Percentiles rank a stretch among this genome's conserved stretches.
Conservation (phyloP, 2,329 filamentous ascomycete genomes). For the Apiospora marii region DNA sequence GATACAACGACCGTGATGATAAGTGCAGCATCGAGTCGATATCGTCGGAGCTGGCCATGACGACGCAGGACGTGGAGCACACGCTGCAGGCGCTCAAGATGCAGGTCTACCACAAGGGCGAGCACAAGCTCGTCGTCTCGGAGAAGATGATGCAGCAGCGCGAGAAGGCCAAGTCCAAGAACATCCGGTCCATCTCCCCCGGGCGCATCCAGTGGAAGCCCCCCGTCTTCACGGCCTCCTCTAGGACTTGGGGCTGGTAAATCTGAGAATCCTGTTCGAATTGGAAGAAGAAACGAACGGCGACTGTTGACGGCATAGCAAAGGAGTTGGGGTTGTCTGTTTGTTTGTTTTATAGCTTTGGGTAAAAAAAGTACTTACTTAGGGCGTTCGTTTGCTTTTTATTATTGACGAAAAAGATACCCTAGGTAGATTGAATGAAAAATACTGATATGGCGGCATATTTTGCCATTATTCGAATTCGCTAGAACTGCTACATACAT, state of each 20-base stretch:
- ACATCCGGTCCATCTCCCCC: slow-evolving; percentile 78
- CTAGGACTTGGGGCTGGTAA: slow-evolving; percentile 95
- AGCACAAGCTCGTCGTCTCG: slow-evolving; percentile 94
- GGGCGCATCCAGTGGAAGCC: slow-evolving; percentile 91
- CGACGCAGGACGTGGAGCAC: slow-evolving; percentile 95
- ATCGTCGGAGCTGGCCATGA: slow-evolving; percentile 85
- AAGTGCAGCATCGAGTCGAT: slow-evolving; percentile 87
- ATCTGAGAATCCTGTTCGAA: neutral
- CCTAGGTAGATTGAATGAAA: neutral
- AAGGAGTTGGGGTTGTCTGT: neutral
- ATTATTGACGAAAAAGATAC: neutral
- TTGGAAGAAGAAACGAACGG: neutral
- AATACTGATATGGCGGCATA: neutral
- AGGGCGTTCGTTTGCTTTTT: neutral
- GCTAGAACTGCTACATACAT: neutral
- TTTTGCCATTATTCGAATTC: neutral
- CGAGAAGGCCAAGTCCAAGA: slow-evolving; percentile 82
- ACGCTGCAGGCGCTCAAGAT: slow-evolving; percentile 94
- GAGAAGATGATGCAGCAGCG: slow-evolving; percentile 81
- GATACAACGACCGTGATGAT: slow-evolving; percentile 71
- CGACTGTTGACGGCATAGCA: neutral
- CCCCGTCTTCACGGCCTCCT: slow-evolving; percentile 89
- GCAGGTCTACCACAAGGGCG: slow-evolving; percentile 94
- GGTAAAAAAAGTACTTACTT: neutral
- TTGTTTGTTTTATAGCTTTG: neutral